Conservation (phyloP, 1,284 basidiomycete genomes). For the Leccinum ponderosum region DNA sequence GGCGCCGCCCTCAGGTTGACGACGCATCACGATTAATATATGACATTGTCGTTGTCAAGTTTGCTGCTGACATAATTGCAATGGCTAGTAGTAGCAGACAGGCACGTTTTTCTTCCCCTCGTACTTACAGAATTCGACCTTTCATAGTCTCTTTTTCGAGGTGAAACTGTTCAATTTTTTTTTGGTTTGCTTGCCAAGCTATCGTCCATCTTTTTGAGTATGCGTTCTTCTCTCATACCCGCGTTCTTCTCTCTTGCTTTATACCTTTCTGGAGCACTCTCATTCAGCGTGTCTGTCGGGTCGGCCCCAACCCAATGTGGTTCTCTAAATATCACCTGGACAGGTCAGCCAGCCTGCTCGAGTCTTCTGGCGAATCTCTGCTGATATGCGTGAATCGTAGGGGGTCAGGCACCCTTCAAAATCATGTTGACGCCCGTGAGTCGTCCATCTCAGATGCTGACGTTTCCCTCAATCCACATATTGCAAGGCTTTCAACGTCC, state of each 20-base stretch:
- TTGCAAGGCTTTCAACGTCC: conserved; percentile 32
- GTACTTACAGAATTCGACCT: conserved; percentile 7
- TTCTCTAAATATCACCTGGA: conserved; percentile 58
- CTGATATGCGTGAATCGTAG: conserved; percentile 36
- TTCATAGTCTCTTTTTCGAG: conserved; percentile 3
- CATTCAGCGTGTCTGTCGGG: conserved; percentile 55
- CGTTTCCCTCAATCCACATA: conserved; percentile 9
- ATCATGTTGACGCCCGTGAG: conserved; percentile 61
- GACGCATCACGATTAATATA: too few relatives aligned
- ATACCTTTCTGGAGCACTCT: conserved; percentile 30
- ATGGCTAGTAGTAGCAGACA: background rate
- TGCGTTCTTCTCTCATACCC: conserved; percentile 20
- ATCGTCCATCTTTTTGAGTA: conserved; percentile 20
- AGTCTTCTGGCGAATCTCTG: background rate
- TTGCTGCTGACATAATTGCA: conserved; percentile 22
- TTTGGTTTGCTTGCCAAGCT: conserved; percentile 3
- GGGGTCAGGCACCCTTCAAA: conserved; percentile 62
- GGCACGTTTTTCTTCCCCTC: background rate
- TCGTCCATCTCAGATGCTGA: conserved; percentile 6
- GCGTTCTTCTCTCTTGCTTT: conserved; percentile 21
- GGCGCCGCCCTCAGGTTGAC: background rate
- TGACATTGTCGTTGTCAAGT: conserved; percentile 1
- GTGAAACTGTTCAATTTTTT: background rate
- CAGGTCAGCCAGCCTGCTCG: conserved; percentile 44
- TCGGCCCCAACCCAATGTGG: conserved; percentile 58